Percentiles rank a stretch among this genome's conserved stretches.
Evolutionary conservation across 106 monocot genomes (phyloP).

Genomic region (Allium cepa): DNA sequence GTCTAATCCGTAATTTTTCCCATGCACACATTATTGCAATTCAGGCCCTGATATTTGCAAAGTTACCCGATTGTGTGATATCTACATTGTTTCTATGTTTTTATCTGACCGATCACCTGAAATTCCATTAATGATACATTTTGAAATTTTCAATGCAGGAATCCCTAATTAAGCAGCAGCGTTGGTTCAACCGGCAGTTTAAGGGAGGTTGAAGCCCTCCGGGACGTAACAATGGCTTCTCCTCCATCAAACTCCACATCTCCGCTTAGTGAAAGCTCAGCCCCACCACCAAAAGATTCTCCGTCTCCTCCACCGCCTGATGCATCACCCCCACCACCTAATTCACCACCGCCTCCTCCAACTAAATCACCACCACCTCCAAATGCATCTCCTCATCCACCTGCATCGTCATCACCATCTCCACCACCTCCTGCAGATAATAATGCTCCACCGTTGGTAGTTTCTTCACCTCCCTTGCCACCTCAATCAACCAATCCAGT

Average conservation of each 20-base stretch:
- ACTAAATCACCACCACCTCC: slow-evolving; percentile 3
- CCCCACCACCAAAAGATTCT: neutral
- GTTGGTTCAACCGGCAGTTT: neutral
- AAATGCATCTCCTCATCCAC: slow-evolving; percentile 1
- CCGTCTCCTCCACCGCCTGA: neutral
- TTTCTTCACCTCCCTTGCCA: neutral
- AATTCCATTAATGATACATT: too few species aligned
- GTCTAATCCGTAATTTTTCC: too few species aligned
- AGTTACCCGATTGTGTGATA: too few species aligned
- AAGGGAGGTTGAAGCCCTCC: slow-evolving; percentile 9
- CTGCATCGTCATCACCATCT: slow-evolving; percentile 4
- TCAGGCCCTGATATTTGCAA: too few species aligned
- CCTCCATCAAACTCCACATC: slow-evolving; percentile 8
- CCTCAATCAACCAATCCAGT: neutral
- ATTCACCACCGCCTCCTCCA: slow-evolving; percentile 2
- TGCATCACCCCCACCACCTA: neutral
- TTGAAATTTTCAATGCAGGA: neutral
- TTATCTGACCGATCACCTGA: too few species aligned
- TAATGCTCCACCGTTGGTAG: neutral
- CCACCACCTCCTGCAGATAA: neutral
- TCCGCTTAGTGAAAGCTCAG: neutral
- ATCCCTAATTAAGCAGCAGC: neutral
- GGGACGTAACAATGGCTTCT: slow-evolving; percentile 14
- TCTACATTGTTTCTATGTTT: too few species aligned
- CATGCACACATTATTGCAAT: too few species aligned